phyloP scores from a whole-genome alignment of 148 eudicot genomes.

The Suaeda aralocaspica region DNA sequence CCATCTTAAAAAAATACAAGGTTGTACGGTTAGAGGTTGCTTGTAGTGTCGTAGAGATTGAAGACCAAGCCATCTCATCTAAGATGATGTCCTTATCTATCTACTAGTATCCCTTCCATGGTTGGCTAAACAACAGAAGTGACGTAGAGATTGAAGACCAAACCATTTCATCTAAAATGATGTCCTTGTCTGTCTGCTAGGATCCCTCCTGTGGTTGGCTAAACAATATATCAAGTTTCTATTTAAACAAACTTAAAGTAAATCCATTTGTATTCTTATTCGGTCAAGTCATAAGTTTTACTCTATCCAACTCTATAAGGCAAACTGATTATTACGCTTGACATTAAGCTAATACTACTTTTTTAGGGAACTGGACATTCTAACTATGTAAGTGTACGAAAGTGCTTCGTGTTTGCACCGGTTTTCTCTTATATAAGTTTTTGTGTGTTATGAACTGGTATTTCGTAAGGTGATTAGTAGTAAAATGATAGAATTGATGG shows the following conservation, averaged over 20 bases:
- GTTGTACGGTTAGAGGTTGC: background rate
- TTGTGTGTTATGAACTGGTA: too few relatives aligned
- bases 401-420: background rate
- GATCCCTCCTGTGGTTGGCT: background rate
- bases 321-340: background rate
- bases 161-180: background rate
- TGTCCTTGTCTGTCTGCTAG: background rate
- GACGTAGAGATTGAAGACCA: background rate
- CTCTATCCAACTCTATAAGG: background rate
- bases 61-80: background rate
- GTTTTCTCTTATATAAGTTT: background rate
- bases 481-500: too few relatives aligned
- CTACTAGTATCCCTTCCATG: background rate
- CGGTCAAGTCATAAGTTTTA: background rate
- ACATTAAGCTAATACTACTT: background rate
- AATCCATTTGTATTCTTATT: background rate
- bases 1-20: background rate
- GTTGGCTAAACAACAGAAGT: background rate
- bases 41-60: background rate
- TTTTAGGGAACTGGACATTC: background rate
- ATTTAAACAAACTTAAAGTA: background rate
- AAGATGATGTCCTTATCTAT: background rate
- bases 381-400: background rate
- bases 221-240: background rate
- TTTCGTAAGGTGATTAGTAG: too few relatives aligned